Conservation (phyloP, 768 basidiomycete genomes). For the Hypholoma sublateritium region DNA sequence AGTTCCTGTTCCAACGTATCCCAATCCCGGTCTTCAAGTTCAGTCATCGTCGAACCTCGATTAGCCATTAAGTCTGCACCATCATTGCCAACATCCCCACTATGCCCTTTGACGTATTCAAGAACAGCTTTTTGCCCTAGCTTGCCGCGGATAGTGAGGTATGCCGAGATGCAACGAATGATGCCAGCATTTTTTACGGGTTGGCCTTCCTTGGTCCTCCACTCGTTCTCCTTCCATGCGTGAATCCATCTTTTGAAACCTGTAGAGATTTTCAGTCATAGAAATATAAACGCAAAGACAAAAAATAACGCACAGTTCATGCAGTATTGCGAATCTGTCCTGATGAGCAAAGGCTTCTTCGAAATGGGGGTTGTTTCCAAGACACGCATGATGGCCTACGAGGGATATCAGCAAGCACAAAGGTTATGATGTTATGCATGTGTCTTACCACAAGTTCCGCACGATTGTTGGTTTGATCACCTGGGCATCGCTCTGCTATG, state of each 20-base stretch:
- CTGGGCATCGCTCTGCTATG: slow-evolving; percentile 78
- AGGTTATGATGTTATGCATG: not conserved
- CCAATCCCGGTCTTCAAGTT: slow-evolving; percentile 62
- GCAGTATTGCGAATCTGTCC: slow-evolving; percentile 84
- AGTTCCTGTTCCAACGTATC: slow-evolving; percentile 26
- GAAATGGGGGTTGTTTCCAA: slow-evolving; percentile 69
- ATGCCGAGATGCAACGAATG: slow-evolving; percentile 67
- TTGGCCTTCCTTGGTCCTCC: slow-evolving; percentile 41
- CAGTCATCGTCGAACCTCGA: slow-evolving; percentile 43
- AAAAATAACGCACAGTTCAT: slow-evolving; percentile 61
- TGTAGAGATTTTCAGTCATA: slow-evolving; percentile 23
- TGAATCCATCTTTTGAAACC: slow-evolving; percentile 70
- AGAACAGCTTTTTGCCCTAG: slow-evolving; percentile 59
- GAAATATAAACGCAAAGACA: not conserved
- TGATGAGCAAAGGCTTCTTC: slow-evolving; percentile 63
- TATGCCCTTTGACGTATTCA: slow-evolving; percentile 78
- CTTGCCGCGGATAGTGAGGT: slow-evolving; percentile 52
- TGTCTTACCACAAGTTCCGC: slow-evolving; percentile 80
- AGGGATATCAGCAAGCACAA: not conserved
- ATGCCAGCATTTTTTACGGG: slow-evolving; percentile 73
- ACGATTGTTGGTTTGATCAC: slow-evolving; percentile 83
- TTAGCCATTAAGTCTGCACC: slow-evolving; percentile 79
- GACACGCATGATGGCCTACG: slow-evolving; percentile 79
- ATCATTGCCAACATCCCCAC: slow-evolving; percentile 81
- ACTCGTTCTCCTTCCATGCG: slow-evolving; percentile 63